These are phyloP conservation scores for Saturnispora quitensis DNA, from an alignment of 805 yeast genomes.

Conservation along the genomic window DNA sequence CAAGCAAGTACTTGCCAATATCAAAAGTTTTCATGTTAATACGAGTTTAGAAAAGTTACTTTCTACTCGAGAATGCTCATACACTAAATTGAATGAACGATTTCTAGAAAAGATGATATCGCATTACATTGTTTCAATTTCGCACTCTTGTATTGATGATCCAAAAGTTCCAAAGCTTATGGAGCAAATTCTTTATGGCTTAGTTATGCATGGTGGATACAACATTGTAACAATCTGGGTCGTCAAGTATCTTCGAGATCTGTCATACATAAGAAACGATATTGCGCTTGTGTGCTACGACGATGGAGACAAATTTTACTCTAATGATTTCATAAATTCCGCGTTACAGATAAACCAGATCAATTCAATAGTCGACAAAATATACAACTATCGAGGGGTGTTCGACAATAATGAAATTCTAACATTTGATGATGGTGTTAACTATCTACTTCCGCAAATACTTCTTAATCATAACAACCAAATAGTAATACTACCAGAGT, in stretches of 20 bases:
- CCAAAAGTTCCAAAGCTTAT: conserved; percentile 8
- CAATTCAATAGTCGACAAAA: neutral
- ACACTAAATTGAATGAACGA: neutral
- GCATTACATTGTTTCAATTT: conserved; percentile 6
- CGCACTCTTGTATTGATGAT: conserved; percentile 9
- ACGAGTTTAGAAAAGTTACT: neutral
- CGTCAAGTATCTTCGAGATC: conserved; percentile 8
- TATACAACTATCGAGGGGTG: neutral
- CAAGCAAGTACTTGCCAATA: conserved; percentile 4
- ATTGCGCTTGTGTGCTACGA: conserved; percentile 12
- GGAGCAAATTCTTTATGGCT: conserved; percentile 9
- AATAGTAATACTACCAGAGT: conserved; percentile 8
- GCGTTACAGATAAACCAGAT: neutral
- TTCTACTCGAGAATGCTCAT: neutral
- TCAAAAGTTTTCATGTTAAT: neutral
- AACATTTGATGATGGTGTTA: neutral
- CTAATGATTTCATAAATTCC: neutral
- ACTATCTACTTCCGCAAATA: conserved; percentile 8
- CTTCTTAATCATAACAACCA: neutral
- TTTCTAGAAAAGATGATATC: conserved; percentile 7
- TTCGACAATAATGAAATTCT: neutral
- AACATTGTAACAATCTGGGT: conserved; percentile 12
- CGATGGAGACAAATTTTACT: conserved; percentile 8
- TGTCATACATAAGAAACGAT: conserved; percentile 5
- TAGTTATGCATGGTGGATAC: conserved; percentile 14